phyloP scores from a whole-genome alignment of 2,329 filamentous ascomycete species.

The Xylariaceae sp. region DNA sequence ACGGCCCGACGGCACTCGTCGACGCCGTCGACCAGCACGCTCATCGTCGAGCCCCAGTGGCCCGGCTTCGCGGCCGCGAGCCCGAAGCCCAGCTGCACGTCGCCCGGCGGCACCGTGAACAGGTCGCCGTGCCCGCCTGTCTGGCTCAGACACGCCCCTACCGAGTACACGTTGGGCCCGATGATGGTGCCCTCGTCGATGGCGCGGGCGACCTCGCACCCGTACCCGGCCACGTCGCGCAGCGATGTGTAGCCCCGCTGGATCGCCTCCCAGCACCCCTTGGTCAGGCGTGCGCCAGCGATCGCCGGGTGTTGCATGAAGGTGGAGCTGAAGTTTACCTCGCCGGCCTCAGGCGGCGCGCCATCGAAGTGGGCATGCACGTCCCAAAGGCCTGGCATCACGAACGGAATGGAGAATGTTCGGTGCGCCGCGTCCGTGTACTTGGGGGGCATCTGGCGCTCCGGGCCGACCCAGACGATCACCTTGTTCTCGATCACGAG shows the following conservation, averaged over 20 bases:
- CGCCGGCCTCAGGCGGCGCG: slow-evolving; percentile 25
- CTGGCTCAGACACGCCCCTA: slow-evolving; percentile 44
- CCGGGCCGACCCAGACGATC: slow-evolving; percentile 47
- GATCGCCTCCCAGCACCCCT: slow-evolving; percentile 46
- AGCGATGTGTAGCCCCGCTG: slow-evolving; percentile 47
- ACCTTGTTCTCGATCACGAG: slow-evolving; percentile 45
- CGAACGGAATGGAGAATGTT: slow-evolving; percentile 36
- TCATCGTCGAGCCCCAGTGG: slow-evolving; percentile 39
- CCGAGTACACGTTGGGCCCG: slow-evolving; percentile 43
- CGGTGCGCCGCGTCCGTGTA: slow-evolving; percentile 40
- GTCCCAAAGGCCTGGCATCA: slow-evolving; percentile 47
- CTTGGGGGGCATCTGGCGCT: slow-evolving; percentile 35
- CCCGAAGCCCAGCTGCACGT: slow-evolving; percentile 44
- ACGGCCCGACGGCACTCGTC: slow-evolving; percentile 50
- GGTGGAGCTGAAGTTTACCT: slow-evolving; percentile 26
- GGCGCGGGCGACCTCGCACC: slow-evolving; percentile 42
- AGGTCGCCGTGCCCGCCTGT: slow-evolving; percentile 46
- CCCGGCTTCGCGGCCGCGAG: slow-evolving; percentile 40
- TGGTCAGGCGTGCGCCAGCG: slow-evolving; percentile 41
- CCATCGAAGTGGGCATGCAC: slow-evolving; percentile 43
- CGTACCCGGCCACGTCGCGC: slow-evolving; percentile 43
- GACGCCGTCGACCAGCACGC: slow-evolving; percentile 45
- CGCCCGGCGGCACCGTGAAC: slow-evolving; percentile 43
- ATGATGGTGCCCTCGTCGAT: slow-evolving; percentile 42
- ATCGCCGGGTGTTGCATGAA: slow-evolving; percentile 41